A percentile compares a stretch with the other conserved stretches of the same genome.
Evolutionary conservation across 1,139 yeast species (phyloP).

Genomic region (Eremothecium coryli): DNA sequence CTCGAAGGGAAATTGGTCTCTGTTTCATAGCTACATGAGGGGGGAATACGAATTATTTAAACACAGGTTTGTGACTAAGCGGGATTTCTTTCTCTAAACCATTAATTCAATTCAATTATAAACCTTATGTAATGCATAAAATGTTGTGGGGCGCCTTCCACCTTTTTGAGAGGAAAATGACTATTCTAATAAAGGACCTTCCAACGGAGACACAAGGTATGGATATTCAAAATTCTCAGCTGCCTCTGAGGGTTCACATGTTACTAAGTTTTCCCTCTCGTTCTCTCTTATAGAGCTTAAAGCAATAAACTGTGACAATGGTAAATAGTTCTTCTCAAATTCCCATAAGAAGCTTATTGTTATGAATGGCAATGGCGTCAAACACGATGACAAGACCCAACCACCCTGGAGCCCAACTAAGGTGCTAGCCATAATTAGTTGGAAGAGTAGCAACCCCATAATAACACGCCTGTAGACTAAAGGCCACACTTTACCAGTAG

Average conservation of each 20-base stretch:
- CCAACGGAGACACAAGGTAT: conserved; percentile 53
- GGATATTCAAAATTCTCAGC: conserved; percentile 73
- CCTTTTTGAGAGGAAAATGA: background rate
- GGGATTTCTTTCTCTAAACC: conserved; percentile 6
- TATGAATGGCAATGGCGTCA: conserved; percentile 66
- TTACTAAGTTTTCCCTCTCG: conserved; percentile 24
- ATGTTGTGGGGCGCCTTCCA: background rate
- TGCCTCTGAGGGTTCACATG: conserved; percentile 35
- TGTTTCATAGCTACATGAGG: conserved; percentile 4
- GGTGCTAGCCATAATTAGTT: conserved; percentile 86
- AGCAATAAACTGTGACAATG: conserved; percentile 79
- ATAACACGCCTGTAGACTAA: conserved; percentile 64
- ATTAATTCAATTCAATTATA: background rate
- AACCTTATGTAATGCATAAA: background rate
- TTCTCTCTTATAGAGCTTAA: conserved; percentile 49
- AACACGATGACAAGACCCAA: conserved; percentile 57
- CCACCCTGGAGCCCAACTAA: conserved; percentile 70
- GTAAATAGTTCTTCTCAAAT: conserved; percentile 72
- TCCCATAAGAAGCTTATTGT: conserved; percentile 66
- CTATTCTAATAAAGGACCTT: conserved; percentile 47
- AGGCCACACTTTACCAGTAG: conserved; percentile 87
- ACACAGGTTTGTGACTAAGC: conserved; percentile 5
- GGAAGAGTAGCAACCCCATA: conserved; percentile 65
- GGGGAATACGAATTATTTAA: conserved; percentile 9
- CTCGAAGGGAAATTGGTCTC: conserved; percentile 13